phyloP scores from a whole-genome alignment of 2,329 filamentous ascomycete species.

The Botryotinia narcissicola region DNA sequence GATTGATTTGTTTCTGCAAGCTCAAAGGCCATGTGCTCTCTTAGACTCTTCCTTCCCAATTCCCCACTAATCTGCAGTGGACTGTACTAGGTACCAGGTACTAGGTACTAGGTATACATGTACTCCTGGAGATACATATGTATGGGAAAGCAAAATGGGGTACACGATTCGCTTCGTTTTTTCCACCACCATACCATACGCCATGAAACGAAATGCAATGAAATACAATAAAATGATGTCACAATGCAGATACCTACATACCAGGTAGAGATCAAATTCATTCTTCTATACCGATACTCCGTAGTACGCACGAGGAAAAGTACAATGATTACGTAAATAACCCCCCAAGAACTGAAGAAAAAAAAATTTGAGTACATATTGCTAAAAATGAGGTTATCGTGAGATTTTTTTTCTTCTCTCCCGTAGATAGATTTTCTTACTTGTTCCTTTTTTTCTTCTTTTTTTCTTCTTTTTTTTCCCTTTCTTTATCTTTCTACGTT shows the following conservation, averaged over 20 bases:
- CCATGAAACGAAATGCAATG: too few species aligned
- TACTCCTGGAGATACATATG: too few species aligned
- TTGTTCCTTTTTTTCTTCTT: background rate
- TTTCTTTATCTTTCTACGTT: too few species aligned
- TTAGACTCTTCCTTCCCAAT: background rate
- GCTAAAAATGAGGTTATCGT: conserved; percentile 5
- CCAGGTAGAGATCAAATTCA: too few species aligned
- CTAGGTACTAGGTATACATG: background rate
- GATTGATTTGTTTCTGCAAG: background rate
- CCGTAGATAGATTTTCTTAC: background rate
- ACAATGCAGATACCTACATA: background rate
- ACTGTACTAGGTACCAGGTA: background rate
- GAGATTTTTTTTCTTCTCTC: background rate
- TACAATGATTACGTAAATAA: background rate
- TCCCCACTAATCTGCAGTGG: background rate
- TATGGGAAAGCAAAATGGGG: too few species aligned
- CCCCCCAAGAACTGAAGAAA: too few species aligned
- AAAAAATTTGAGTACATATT: too few species aligned
- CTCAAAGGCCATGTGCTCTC: background rate
- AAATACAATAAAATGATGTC: conserved; percentile 1
- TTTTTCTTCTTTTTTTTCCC: background rate
- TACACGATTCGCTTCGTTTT: too few species aligned
- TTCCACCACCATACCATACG: too few species aligned
- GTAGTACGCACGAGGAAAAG: too few species aligned
- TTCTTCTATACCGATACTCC: too few species aligned